Percentiles rank a stretch among this genome's conserved stretches.
phyloP scores from a whole-genome alignment of 805 yeast species.

The Isabelozyma rhagii region DNA sequence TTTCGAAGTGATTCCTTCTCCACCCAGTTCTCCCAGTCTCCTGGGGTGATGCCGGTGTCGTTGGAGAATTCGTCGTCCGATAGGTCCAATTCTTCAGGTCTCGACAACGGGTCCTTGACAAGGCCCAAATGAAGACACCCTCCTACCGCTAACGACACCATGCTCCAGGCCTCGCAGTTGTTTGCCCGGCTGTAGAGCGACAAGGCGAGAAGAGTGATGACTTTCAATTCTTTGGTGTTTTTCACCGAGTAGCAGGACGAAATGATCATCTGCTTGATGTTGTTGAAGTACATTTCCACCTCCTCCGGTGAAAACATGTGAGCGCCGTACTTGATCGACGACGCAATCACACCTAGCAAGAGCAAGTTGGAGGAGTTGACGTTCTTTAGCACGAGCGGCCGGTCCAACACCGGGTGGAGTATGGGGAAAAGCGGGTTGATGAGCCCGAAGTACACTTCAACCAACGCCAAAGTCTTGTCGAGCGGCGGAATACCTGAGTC shows the following conservation, averaged over 20 bases:
- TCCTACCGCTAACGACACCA: constrained; percentile 11
- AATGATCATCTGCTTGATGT: constrained; percentile 6
- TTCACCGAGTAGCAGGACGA: constrained; percentile 10
- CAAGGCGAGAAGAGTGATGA: constrained; percentile 10
- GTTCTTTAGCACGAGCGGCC: constrained; percentile 1
- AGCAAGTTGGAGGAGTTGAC: constrained; percentile 3
- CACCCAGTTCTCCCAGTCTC: constrained; percentile 9
- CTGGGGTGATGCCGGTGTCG: background rate
- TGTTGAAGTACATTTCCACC: constrained; percentile 3
- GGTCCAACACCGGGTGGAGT: constrained; percentile 7
- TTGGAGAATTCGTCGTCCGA: background rate
- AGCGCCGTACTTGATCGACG: constrained; percentile 6
- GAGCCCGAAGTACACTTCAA: constrained; percentile 8
- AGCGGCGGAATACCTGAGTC: constrained; percentile 3
- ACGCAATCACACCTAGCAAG: constrained; percentile 8
- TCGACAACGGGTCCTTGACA: constrained; percentile 4
- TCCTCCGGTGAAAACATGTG: constrained; percentile 1
- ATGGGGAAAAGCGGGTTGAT: constrained; percentile 12
- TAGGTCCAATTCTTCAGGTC: constrained; percentile 1
- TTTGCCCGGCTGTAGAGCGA: constrained; percentile 9
- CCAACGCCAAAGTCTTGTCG: constrained; percentile 3
- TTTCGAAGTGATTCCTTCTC: constrained; percentile 8
- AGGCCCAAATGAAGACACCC: constrained; percentile 13
- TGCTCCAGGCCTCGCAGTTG: constrained; percentile 12
- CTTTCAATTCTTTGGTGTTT: constrained; percentile 7